Base-by-base conservation (phyloP, 2,329 filamentous ascomycete species). In the Cordyceps farinosa region DNA sequence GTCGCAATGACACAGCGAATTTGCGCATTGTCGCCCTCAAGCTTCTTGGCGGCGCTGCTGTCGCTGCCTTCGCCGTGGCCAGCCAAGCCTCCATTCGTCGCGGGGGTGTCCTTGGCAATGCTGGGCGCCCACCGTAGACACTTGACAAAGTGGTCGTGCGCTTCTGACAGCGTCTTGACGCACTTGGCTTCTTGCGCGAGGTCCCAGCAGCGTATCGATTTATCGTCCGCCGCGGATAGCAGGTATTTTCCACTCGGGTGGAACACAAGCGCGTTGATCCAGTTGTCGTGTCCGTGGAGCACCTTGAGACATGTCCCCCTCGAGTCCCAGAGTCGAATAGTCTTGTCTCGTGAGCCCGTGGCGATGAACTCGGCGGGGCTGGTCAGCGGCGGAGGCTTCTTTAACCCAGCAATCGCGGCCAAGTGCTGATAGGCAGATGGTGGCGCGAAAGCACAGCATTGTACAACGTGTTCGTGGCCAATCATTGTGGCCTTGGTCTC, bases 181-280 rank as follows among this genome's bases (percentile, higher is more conserved):
- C 92, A 94, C 71, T 92, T 93, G 48, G 91, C 91, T 74, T 96
- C 92, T 73, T 98, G 94, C 32, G 85, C 84, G 32, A 98, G 79
- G 78, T 98, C 94, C 94, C 94, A 98, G 79, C 93, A 97, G 62
- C 93, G 84, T 65, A 98, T 82, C 5, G 91, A 93, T 79, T 95
- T 96, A 78, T 98, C 94, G 73, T 98, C 94, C 17, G 89, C 85
- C 27, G 90, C 91, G 7, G 89, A 93, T 6, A 98, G 78, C 1
- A 98, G 82, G 71, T 95, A 97, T 76, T 94, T 96, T 50, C 94
- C 94, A 9, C 91, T 90, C 0, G 94, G 94, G 70, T 97, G 94
- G 74, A 97, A 98, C 10, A 92, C 87, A 6, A 97, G 77, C 0
- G 85, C 90, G 38, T 92, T 87, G 9, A 98, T 87, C 94, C 94